These are phyloP conservation scores for Abelmoschus esculentus DNA, from an alignment of 345 rosid species.

Conservation along the genomic window DNA sequence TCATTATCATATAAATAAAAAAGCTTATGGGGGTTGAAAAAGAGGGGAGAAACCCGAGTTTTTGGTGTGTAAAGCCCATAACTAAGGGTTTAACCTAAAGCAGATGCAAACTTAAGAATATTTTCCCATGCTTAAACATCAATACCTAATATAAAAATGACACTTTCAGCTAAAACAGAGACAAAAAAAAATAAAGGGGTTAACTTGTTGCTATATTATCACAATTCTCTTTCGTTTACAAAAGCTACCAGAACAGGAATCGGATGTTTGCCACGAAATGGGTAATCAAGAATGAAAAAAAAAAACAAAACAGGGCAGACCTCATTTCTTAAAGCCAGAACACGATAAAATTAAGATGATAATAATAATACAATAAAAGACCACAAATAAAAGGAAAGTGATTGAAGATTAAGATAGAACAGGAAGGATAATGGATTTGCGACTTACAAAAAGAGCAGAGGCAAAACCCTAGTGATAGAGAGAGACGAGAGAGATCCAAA, in stretches of 20 bases:
- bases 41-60: too few species aligned
- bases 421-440: not conserved
- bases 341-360: not conserved
- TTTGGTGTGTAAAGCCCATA: too few species aligned
- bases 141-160: not conserved
- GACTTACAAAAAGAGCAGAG: not conserved
- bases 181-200: not conserved
- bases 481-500: not conserved
- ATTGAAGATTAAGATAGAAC: not conserved
- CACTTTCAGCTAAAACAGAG: not conserved
- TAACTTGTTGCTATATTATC: not conserved
- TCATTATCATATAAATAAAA: too few species aligned
- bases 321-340: not conserved
- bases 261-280: not conserved
- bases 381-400: not conserved
- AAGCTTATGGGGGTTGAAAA: too few species aligned
- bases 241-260: not conserved
- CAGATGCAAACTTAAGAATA: not conserved
- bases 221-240: not conserved
- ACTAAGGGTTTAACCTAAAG: not conserved
- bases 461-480: constrained; percentile 2
- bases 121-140: not conserved
- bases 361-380: not conserved
- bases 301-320: not conserved
- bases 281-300: not conserved